Evolutionary conservation across 1,284 basidiomycete species (phyloP).

Genomic region (Pterula multifida): DNA sequence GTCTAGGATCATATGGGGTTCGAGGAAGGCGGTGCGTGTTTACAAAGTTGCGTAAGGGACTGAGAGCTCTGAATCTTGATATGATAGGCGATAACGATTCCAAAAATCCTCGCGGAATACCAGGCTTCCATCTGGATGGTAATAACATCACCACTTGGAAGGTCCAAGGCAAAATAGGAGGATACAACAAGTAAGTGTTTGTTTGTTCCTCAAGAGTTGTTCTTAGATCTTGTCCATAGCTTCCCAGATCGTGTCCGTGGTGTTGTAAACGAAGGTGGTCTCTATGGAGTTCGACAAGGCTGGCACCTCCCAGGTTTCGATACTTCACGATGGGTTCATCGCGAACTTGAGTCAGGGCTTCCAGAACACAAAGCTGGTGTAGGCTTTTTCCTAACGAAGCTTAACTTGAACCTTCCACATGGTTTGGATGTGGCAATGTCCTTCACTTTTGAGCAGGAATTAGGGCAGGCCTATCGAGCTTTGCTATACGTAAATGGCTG

Average conservation of each 20-base stretch:
- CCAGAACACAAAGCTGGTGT: conserved; percentile 47
- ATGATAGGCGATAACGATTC: conserved; percentile 21
- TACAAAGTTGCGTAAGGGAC: too few relatives aligned
- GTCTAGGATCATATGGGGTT: conserved; percentile 69
- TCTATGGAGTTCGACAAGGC: conserved; percentile 65
- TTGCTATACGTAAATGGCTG: conserved; percentile 75
- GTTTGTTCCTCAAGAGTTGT: conserved; percentile 14
- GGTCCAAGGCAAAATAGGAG: conserved; percentile 72
- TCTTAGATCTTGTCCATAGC: conserved; percentile 19
- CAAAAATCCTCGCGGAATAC: conserved; percentile 68
- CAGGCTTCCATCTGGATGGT: conserved; percentile 54
- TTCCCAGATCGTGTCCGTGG: conserved; percentile 61
- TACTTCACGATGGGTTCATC: conserved; percentile 42
- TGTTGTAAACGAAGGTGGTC: conserved; percentile 69
- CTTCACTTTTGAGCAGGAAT: conserved; percentile 50
- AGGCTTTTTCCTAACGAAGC: conserved; percentile 69
- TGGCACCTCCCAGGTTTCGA: conserved; percentile 76
- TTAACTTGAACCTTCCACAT: conserved; percentile 46
- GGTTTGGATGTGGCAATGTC: conserved; percentile 54
- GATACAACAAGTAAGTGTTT: conserved; percentile 44
- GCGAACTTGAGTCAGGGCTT: conserved; percentile 44
- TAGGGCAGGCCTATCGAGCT: conserved; percentile 55
- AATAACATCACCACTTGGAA: conserved; percentile 62
- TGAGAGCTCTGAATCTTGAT: neutral
- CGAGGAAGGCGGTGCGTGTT: conserved; percentile 43